Evolutionary conservation across 495 filamentous ascomycete species (phyloP).

Genomic region (Xylaria castorea): DNA sequence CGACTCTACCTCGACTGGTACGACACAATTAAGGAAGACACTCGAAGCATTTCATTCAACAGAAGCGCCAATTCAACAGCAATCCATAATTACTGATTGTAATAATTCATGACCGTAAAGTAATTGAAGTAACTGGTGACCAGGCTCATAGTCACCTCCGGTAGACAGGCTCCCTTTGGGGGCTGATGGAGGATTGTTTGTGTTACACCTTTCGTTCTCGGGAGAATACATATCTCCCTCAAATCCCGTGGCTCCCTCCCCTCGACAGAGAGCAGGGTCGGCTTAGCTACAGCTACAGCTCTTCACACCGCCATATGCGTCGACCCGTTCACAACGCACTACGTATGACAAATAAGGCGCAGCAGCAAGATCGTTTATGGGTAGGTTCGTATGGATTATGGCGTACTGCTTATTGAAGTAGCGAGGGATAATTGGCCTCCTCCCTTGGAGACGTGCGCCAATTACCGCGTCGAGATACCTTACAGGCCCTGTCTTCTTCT

Average conservation of each 20-base stretch:
- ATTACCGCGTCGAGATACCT: no score
- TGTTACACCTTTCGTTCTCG: no score
- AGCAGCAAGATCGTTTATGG: neutral
- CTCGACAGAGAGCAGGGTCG: no score
- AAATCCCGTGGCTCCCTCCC: neutral
- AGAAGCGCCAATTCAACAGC: neutral
- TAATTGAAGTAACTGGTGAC: neutral
- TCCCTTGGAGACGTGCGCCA: neutral
- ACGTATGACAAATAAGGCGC: neutral
- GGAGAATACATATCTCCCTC: neutral
- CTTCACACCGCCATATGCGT: neutral
- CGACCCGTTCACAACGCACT: neutral
- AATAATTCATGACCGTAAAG: neutral
- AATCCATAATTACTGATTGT: neutral
- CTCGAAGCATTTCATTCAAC: no score
- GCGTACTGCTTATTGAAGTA: neutral
- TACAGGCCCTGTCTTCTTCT: no score
- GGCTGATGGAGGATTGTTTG: neutral
- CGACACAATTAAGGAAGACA: no score
- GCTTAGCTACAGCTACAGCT: no score
- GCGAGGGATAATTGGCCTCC: neutral
- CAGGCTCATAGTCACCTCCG: no score
- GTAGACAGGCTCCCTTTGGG: no score
- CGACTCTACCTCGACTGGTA: no score
- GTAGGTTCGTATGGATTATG: neutral